These are phyloP conservation scores for Thraustotheca clavata DNA, from an alignment of 352 stramenopile species.

Conservation along the genomic window DNA sequence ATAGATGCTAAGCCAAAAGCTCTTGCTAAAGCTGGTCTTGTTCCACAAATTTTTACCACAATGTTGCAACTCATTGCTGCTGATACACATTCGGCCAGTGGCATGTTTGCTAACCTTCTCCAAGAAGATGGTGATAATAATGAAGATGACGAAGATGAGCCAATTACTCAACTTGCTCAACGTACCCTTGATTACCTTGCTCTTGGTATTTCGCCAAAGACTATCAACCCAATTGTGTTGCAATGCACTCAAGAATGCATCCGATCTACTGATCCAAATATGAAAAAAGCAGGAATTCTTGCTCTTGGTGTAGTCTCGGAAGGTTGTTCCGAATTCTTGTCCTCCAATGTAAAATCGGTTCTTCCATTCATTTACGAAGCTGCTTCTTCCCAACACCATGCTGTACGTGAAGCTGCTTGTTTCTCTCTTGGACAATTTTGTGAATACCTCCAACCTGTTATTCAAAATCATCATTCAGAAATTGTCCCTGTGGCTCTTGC, in stretches of 20 bases:
- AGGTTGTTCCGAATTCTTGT: slow-evolving; percentile 92
- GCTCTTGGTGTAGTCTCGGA: slow-evolving; percentile 96
- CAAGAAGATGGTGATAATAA: slow-evolving; percentile 47
- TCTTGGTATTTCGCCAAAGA: slow-evolving; percentile 73
- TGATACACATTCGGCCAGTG: slow-evolving; percentile 71
- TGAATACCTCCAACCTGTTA: slow-evolving; percentile 97
- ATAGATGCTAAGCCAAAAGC: slow-evolving; percentile 86
- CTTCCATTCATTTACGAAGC: slow-evolving; percentile 89
- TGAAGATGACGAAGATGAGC: slow-evolving; percentile 49
- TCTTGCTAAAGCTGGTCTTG: slow-evolving; percentile 76
- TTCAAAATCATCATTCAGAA: slow-evolving; percentile 90
- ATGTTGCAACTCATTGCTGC: slow-evolving; percentile 78
- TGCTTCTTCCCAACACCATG: slow-evolving; percentile 86
- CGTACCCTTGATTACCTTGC: slow-evolving; percentile 80
- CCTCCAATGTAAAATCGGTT: slow-evolving; percentile 89
- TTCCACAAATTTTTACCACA: slow-evolving; percentile 75
- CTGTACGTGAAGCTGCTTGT: slow-evolving; percentile 94
- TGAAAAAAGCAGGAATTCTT: slow-evolving; percentile 95
- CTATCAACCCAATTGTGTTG: slow-evolving; percentile 70
- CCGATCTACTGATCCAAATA: slow-evolving; percentile 73
- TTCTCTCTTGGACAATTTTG: slow-evolving; percentile 98
- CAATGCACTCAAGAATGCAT: slow-evolving; percentile 86
- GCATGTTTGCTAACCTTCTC: slow-evolving; percentile 73
- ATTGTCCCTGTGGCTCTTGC: slow-evolving; percentile 95
- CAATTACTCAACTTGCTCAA: slow-evolving; percentile 70